Base-by-base conservation (phyloP, 1,284 basidiomycete genomes). In the Afroboletus lepidellus region DNA sequence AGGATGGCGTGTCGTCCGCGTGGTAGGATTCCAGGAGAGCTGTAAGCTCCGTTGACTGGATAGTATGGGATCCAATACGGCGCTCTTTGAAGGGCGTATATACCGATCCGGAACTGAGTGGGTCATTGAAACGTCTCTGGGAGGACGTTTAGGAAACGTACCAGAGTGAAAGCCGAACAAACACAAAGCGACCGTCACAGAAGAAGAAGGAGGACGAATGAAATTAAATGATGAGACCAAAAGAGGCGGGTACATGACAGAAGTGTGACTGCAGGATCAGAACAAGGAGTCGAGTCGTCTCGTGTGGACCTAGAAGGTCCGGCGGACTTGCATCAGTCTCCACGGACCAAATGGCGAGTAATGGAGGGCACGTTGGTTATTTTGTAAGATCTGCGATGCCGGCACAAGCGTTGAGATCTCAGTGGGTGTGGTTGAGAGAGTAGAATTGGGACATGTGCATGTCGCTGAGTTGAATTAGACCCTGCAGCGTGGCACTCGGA, bases 181-280 rank as follows among this genome's bases (percentile, higher is more conserved):
- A 68, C 60, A 68, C 60, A 61, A 61, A 60, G 50, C 53, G 48
- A 50, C 48, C 53, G 57, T 64, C 63, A 65, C 63, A 65, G 66
- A 65, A 65, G 63, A 30, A 46, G 61, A 57, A 60, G 56, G 41
- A 51, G 51, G 51, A 48, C 20, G 53, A 34, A 55, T 45, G 51
- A 65, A 67, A 68, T 65, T 54, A 68, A 68, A 56, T 56, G 55
- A 64, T 65, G 63, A 60, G 23, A 56, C 57, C 50, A 61, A 67
- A 66, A 67, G 55, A 55, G 64, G 60, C 5, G 55, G 55, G 43
- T 55, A 55, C 33, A 48, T 46, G 61, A 66, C 55, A 51, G 59
- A 64, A 64, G 54, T 57, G 65, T 64, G 63, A 64, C 25, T 48
- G 43, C 41, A 61, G 18, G 58, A 48, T 48, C 55, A 44, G 53